Evolutionary conservation across 345 rosid species (phyloP).

Genomic region (Bruguiera sexangula): DNA sequence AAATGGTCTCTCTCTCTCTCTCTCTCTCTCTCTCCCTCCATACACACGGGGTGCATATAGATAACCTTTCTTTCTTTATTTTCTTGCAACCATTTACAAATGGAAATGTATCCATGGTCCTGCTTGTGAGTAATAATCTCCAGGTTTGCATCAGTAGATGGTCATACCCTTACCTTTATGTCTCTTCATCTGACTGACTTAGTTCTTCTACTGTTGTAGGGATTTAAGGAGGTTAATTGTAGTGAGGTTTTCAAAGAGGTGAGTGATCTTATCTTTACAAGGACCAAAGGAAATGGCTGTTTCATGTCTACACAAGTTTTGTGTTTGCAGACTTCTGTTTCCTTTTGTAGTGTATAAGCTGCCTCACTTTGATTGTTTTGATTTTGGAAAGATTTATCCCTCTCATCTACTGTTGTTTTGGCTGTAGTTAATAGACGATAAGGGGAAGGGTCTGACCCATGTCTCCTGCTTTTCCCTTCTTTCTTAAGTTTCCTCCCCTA

Average conservation of each 20-base stretch:
- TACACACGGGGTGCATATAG: background rate
- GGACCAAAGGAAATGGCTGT: background rate
- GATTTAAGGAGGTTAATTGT: constrained; percentile 59
- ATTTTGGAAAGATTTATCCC: too few species aligned
- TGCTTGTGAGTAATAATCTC: background rate
- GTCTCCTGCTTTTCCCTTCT: too few species aligned
- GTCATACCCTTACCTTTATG: background rate
- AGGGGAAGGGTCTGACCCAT: too few species aligned
- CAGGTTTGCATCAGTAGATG: background rate
- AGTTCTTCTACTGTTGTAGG: constrained; percentile 39
- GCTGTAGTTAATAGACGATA: too few species aligned
- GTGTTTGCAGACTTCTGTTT: background rate
- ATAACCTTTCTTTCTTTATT: background rate
- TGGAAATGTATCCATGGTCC: background rate
- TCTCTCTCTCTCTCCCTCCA: constrained; percentile 11
- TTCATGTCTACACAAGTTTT: background rate
- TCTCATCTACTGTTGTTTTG: too few species aligned
- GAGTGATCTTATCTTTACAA: constrained; percentile 18
- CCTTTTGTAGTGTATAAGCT: background rate
- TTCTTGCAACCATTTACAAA: background rate
- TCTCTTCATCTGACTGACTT: constrained; percentile 10
- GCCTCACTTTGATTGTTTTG: too few species aligned
- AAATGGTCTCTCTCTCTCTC: constrained; percentile 59
- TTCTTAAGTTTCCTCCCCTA: too few species aligned
- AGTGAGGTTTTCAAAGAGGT: constrained; percentile 86